Base-by-base conservation (phyloP, 2,329 filamentous ascomycete genomes). In the Paraphoma sp. region DNA sequence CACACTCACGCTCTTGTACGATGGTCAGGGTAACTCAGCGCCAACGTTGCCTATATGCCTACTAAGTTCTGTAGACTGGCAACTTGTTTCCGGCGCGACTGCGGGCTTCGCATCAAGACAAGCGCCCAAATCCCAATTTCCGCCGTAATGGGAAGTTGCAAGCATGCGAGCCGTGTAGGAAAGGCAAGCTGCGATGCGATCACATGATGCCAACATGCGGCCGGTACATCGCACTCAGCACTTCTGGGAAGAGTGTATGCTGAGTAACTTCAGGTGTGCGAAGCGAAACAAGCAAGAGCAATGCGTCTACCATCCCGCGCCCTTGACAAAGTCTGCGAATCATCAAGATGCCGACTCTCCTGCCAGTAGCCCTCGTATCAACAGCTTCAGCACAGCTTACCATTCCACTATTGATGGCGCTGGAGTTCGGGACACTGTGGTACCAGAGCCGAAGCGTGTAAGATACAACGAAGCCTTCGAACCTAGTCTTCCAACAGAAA, bases 71-170 rank as follows among this genome's bases (percentile, higher is more conserved):
- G 4, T 40, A 68, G 70, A 72, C 69, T 16, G 65, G 70, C 38
- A 71, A 68, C 16, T 47, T 68, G n/a, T 72, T 71, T 42, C 70
- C 70, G n/a, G 62, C 65, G 1, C 64, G 69, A 31, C 50, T 74
- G 16, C 59, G 65, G 18, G 63, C 59, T 42, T 63, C 62, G 12
- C 68, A 73, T 36, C 67, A 71, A 49, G 66, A 65, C 33, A 65
- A 66, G 36, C 63, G 60, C 29, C 62, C 70, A 17, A 74, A 70
- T 43, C 68, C 63, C 6, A 64, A 55, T 3, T 71, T 67, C 46
- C 68, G 73, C 14, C 68, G 74, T 18, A 77, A 77, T 62, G 74
- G 74, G n/a, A 75, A 76, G 51, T 62, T 75, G 5, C 74, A 76
- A 50, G 71, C 73, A 2, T 77, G 74, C 48, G 74, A 77, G 52